Base-by-base conservation (phyloP, 2,329 filamentous ascomycete genomes). In the Pseudocercospora pini-densiflorae region DNA sequence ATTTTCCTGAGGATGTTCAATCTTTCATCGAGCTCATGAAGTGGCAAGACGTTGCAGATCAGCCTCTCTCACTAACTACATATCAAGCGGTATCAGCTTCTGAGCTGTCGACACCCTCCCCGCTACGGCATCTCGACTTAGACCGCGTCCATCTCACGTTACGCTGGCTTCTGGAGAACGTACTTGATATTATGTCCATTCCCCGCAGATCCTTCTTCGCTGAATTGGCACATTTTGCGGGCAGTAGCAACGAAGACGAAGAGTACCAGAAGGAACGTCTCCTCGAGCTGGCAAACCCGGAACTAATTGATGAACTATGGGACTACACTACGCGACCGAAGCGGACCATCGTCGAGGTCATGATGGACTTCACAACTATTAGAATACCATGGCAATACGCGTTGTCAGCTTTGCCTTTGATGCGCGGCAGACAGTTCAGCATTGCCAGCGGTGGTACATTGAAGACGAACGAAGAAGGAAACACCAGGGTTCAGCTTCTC, bases 311-410 rank as follows among this genome's bases (percentile, higher is more conserved):
- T 72, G 95, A 99, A 73, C 90, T 97, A 63, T 98, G 92, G 81
- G 94, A 99, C 80, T 99, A 99, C 77, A 95, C 95, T 0, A 94
- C 94, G 0, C 89, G 95, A 8, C 92, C 94, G 0, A 90, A 93
- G 36, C 90, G 95, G 36, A 96, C 92, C 65, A 97, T 98, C 64
- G 83, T 99, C 5, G 95, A 99, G 79, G 90, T 97, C 3, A 85
- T 99, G 29, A 89, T 94, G 64, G 95, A 99, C 73, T 99, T 99
- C 73, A 87, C 91, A 49, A 90, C 88, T 0, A 90, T 98, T 62
- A 90, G 89, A 68, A 88, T 99, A 1, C 94, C 95, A 0, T 92
- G 89, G 80, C 83, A 90, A 63, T 88, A 90, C 58, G 84, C 90
- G 1, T 84, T 92, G 9, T 88, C 90, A 62, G 84, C 94, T 16